Conservation (phyloP, 139 green algal genomes). For the Nannochloris sp. region DNA sequence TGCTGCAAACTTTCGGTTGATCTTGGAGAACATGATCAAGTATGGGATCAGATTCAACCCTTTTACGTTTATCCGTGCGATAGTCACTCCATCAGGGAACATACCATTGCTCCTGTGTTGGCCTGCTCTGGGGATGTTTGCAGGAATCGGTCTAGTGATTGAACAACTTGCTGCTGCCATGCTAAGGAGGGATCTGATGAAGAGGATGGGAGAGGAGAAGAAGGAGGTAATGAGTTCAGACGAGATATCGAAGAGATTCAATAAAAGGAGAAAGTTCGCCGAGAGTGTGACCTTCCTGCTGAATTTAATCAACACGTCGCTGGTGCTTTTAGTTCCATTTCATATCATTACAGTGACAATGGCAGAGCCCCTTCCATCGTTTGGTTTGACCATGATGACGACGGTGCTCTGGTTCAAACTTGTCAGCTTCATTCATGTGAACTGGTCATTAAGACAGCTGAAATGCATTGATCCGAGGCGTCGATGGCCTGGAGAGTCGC, state of each 20-base stretch:
- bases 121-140: conserved; percentile 20
- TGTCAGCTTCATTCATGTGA: conserved; percentile 66
- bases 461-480: conserved; percentile 25
- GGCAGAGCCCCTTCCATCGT: conserved; percentile 40
- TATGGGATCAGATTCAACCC: conserved; percentile 52
- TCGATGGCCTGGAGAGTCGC: conserved; percentile 45
- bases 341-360: conserved; percentile 28
- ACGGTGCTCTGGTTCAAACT: conserved; percentile 71
- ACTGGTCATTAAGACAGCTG: conserved; percentile 44
- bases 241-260: neutral
- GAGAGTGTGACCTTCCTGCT: conserved; percentile 45
- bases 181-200: conserved; percentile 7
- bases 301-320: conserved; percentile 30
- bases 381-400: conserved; percentile 43
- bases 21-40: conserved; percentile 83
- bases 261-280: neutral
- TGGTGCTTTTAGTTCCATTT: conserved; percentile 38
- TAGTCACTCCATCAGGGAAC: conserved; percentile 23
- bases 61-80: conserved; percentile 30
- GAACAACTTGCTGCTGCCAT: conserved; percentile 18
- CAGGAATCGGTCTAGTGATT: conserved; percentile 17
- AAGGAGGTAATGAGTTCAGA: neutral
- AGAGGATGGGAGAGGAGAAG: conserved; percentile 9
- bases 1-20: conserved; percentile 66
- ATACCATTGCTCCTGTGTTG: conserved; percentile 40